A percentile compares a stretch with the other conserved stretches of the same genome.
phyloP scores from a whole-genome alignment of 2,329 filamentous ascomycete species.

The Mariannaea sp. region DNA sequence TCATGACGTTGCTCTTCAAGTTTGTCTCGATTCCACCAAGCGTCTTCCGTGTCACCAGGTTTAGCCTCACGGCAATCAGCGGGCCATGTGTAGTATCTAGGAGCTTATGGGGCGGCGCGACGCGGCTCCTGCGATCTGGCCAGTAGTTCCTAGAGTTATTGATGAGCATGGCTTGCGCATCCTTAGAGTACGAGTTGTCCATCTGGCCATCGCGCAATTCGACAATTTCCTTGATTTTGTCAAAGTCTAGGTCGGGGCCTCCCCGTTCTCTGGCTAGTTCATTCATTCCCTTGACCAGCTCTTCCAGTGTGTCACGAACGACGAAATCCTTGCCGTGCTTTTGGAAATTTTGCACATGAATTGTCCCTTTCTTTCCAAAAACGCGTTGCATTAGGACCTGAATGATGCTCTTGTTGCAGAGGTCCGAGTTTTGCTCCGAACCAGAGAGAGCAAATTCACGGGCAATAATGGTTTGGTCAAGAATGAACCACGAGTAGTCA shows the following conservation, averaged over 20 bases:
- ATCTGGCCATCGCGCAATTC: slow-evolving; percentile 61
- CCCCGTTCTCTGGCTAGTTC: slow-evolving; percentile 51
- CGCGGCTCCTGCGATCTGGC: slow-evolving; percentile 56
- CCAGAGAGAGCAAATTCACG: slow-evolving; percentile 66
- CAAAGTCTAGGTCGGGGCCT: slow-evolving; percentile 54
- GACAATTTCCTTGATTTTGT: slow-evolving; percentile 51
- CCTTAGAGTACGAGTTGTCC: slow-evolving; percentile 61
- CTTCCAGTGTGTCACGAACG: slow-evolving; percentile 59
- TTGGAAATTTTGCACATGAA: slow-evolving; percentile 62
- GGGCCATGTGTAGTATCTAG: slow-evolving; percentile 61
- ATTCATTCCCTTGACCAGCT: slow-evolving; percentile 64
- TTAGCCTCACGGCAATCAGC: slow-evolving; percentile 64
- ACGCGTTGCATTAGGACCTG: slow-evolving; percentile 57
- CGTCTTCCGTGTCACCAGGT: slow-evolving; percentile 65
- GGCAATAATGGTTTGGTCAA: slow-evolving; percentile 62
- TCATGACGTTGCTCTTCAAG: slow-evolving; percentile 60
- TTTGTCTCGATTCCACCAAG: slow-evolving; percentile 65
- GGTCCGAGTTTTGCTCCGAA: slow-evolving; percentile 66
- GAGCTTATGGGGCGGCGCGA: slow-evolving; percentile 59
- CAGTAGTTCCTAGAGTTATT: slow-evolving; percentile 61
- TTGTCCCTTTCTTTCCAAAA: slow-evolving; percentile 57
- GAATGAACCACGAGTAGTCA: slow-evolving; percentile 68
- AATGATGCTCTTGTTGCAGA: slow-evolving; percentile 61
- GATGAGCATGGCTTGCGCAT: slow-evolving; percentile 66
- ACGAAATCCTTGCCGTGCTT: slow-evolving; percentile 64